A percentile compares a stretch with the other conserved stretches of the same genome.
Conservation (phyloP, 768 basidiomycete genomes). For the Hebeloma cylindrosporum region DNA sequence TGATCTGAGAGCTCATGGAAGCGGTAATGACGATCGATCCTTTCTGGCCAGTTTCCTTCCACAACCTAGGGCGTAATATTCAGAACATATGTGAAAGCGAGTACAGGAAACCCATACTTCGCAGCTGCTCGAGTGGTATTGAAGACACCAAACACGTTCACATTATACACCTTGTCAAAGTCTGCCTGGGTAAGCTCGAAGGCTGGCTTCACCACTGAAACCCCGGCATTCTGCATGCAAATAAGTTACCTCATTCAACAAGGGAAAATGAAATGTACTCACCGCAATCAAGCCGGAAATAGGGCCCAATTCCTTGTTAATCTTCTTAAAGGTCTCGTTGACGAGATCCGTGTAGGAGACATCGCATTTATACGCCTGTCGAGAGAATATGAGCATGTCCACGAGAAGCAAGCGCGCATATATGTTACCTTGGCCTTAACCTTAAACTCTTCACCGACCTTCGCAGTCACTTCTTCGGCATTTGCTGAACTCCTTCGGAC, state of each 20-base stretch:
- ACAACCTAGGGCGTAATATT: slow-evolving; percentile 35
- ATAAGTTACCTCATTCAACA: not conserved
- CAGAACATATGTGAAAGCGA: not conserved
- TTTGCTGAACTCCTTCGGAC: slow-evolving; percentile 42
- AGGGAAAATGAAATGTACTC: slow-evolving; percentile 4
- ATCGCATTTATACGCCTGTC: slow-evolving; percentile 61
- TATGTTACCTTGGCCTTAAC: slow-evolving; percentile 42
- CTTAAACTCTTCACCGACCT: slow-evolving; percentile 46
- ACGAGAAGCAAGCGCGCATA: not conserved
- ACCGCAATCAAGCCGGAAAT: slow-evolving; percentile 61
- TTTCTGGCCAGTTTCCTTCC: slow-evolving; percentile 35
- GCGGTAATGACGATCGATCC: slow-evolving; percentile 65
- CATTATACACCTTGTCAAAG: slow-evolving; percentile 52
- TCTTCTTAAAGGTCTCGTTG: slow-evolving; percentile 43
- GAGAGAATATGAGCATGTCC: too few species aligned
- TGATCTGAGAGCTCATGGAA: slow-evolving; percentile 68
- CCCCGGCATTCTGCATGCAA: slow-evolving; percentile 52
- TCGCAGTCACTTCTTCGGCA: slow-evolving; percentile 47
- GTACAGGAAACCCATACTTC: slow-evolving; percentile 35
- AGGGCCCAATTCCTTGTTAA: slow-evolving; percentile 47
- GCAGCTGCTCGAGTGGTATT: slow-evolving; percentile 60
- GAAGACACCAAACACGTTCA: slow-evolving; percentile 69
- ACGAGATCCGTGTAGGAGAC: slow-evolving; percentile 49
- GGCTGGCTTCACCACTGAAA: slow-evolving; percentile 63
- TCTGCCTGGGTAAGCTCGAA: slow-evolving; percentile 55